A percentile compares a stretch with the other conserved stretches of the same genome.
Evolutionary conservation across 306 rosid genomes (phyloP).

Genomic region (Inga laurina): DNA sequence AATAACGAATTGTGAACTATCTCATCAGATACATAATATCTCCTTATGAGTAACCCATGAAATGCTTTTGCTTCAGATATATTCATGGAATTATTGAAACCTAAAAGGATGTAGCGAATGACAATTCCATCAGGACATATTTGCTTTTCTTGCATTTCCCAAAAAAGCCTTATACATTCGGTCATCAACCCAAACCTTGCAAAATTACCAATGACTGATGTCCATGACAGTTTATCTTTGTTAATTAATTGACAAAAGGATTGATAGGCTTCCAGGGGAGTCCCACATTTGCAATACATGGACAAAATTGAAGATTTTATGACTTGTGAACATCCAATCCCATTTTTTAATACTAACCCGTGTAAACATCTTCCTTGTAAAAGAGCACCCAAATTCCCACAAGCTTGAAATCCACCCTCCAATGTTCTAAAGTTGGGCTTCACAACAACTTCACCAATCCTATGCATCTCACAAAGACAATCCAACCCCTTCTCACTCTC

Average conservation of each 20-base stretch:
- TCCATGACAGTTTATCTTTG: conserved; percentile 75
- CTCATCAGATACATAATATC: conserved; percentile 33
- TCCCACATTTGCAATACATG: conserved; percentile 72
- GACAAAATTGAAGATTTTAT: conserved; percentile 61
- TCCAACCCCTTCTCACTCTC: conserved; percentile 64
- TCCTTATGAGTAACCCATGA: conserved; percentile 61
- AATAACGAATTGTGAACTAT: conserved; percentile 52
- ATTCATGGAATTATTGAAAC: conserved; percentile 55
- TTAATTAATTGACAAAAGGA: conserved; percentile 48
- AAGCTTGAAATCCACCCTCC: conserved; percentile 80
- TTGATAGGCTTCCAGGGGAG: conserved; percentile 52
- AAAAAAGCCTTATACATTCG: conserved; percentile 52
- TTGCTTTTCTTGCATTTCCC: conserved; percentile 55
- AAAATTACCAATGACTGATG: conserved; percentile 60
- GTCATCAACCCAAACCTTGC: conserved; percentile 62
- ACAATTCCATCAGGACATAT: conserved; percentile 60
- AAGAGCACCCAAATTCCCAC: conserved; percentile 59
- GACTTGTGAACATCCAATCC: conserved; percentile 50
- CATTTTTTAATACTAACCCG: conserved; percentile 55
- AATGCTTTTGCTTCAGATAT: conserved; percentile 62
- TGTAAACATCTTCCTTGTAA: conserved; percentile 69
- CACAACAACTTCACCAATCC: conserved; percentile 47
- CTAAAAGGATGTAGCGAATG: conserved; percentile 60
- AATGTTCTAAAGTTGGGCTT: conserved; percentile 67
- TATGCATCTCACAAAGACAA: conserved; percentile 70